Evolutionary conservation across 1,284 basidiomycete genomes (phyloP), one percentile per base, ranked within the genome.

Genomic region (Boletellus dicymbophilus): DNA sequence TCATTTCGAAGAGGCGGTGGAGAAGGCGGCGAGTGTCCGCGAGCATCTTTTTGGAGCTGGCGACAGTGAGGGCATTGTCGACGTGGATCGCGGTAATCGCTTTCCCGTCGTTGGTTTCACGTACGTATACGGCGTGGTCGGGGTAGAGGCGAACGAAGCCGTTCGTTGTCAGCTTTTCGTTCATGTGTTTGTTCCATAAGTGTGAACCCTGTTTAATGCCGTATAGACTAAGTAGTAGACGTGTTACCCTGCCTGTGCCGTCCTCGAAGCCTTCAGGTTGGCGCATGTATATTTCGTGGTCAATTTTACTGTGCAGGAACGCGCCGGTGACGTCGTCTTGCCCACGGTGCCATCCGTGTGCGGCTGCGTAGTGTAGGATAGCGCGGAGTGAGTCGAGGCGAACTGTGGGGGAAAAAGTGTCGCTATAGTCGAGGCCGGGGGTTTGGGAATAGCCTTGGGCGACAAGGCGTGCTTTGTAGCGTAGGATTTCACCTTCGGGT

Each of bases 401-500:
- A 6, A 66, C 64, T 0, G 72, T 69, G 0, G 72, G 67, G 0
- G 71, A 62, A 43, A 63, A 74, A 0, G 68, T 74, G 31, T 74
- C 55, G 12, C 62, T 56, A 45, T 65, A 79, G 57, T 80, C 71
- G 3, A 73, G 44, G 1, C 75, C 70, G 6, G 62, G 62, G 2
- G 57, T 55, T 50, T 79, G 75, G 0, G 58, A 57, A 57, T 66
- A 75, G 1, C 76, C 77, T 38, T 69, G 62, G 0, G 70, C 72
- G 0, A 76, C 70, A 0, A 77, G 63, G 1, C 68, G 47, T 1
- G 71, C 75, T 45, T 78, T 79, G 53, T 67, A 60, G 15, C 56
- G 51, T 12, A 53, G 34, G 3, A 72, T 46, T 0, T 62, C 44
- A 0, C 73, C 69, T 5, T 62, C 23, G 3, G 58, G 58, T 21